These are phyloP conservation scores for Erythrophleum ivorense DNA, from an alignment of 331 rosid species.

Conservation along the genomic window DNA sequence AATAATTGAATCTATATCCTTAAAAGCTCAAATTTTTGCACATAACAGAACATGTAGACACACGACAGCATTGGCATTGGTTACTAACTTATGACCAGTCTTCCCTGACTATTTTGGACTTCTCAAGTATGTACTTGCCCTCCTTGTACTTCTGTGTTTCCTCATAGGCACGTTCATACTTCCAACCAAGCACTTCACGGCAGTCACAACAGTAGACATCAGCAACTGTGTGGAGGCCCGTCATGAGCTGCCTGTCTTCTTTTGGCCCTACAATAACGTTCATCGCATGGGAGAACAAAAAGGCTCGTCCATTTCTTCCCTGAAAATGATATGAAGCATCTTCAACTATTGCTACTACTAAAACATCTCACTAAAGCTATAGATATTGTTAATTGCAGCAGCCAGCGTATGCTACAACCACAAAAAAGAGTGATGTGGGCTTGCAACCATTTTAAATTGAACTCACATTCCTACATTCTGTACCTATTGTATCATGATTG, in stretches of 20 bases:
- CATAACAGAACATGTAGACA: neutral
- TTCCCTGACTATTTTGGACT: constrained; percentile 76
- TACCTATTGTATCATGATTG: constrained; percentile 6
- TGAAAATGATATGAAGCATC: constrained; percentile 34
- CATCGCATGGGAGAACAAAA: constrained; percentile 81
- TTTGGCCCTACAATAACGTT: constrained; percentile 69
- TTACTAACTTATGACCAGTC: constrained; percentile 52
- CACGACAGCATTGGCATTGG: neutral
- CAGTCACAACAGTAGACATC: constrained; percentile 82
- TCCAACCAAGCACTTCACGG: constrained; percentile 83
- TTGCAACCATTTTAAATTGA: neutral
- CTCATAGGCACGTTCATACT: constrained; percentile 81
- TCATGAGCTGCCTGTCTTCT: constrained; percentile 78
- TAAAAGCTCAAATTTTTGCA: constrained; percentile 16
- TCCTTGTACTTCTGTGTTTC: constrained; percentile 86
- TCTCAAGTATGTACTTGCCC: constrained; percentile 86
- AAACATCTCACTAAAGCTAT: constrained; percentile 13
- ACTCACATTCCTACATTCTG: neutral
- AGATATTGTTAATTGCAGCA: neutral
- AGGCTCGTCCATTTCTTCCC: constrained; percentile 78
- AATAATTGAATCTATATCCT: constrained; percentile 12
- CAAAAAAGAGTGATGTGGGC: neutral
- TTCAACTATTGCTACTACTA: neutral
- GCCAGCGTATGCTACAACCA: neutral
- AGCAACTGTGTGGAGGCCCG: constrained; percentile 89